A percentile compares a stretch with the other conserved stretches of the same genome.
phyloP scores from a whole-genome alignment of 805 yeast species.

The Candida endomychidarum region DNA sequence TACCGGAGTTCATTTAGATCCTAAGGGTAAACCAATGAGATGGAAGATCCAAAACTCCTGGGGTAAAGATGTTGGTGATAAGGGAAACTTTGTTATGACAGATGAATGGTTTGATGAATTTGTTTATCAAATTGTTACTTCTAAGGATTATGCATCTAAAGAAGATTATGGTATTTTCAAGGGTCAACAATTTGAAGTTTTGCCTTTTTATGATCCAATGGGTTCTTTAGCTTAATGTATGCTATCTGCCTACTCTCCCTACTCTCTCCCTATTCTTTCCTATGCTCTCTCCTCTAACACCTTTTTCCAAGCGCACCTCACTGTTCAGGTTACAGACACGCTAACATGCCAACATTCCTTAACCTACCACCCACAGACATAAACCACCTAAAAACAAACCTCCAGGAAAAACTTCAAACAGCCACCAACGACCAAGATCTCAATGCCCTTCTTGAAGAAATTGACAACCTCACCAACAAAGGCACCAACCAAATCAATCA shows the following conservation, averaged over 20 bases:
- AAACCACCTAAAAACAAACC: not conserved
- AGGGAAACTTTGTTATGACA: constrained; percentile 44
- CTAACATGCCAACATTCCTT: constrained; percentile 8
- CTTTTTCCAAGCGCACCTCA: too few relatives aligned
- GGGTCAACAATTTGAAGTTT: constrained; percentile 27
- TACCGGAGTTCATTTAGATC: constrained; percentile 76
- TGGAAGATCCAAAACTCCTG: constrained; percentile 48
- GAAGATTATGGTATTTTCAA: constrained; percentile 37
- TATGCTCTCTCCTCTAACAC: too few relatives aligned
- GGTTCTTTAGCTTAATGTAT: constrained; percentile 35
- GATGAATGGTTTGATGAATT: constrained; percentile 45
- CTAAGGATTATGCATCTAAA: constrained; percentile 36
- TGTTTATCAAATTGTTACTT: constrained; percentile 43
- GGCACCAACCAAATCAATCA: constrained; percentile 29
- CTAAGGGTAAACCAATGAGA: constrained; percentile 39
- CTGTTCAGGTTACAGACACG: too few relatives aligned
- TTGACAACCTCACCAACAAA: constrained; percentile 25
- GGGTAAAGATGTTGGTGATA: constrained; percentile 42
- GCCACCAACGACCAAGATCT: constrained; percentile 32
- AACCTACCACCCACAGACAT: not conserved
- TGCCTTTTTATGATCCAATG: constrained; percentile 46
- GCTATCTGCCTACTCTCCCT: not conserved
- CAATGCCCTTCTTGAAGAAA: constrained; percentile 22
- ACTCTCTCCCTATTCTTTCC: too few relatives aligned
- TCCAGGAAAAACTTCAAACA: constrained; percentile 2